Base-by-base conservation (phyloP, 331 rosid species). In the Spiraea crenata region DNA sequence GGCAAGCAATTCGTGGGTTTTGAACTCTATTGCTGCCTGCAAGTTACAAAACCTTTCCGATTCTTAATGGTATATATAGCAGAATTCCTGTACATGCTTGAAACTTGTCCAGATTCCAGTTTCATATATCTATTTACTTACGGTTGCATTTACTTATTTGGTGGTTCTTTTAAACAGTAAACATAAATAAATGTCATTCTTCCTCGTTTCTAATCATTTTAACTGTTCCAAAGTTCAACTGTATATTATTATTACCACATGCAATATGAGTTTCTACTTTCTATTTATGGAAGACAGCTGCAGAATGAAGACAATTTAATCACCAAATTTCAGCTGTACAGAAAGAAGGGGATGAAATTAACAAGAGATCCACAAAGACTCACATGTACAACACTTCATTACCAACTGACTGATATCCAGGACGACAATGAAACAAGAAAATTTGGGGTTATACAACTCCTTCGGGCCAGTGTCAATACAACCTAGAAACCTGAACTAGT, bases 1-100 rank as follows among this genome's bases (percentile, higher is more conserved):
- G 37, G 97, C 82, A 31, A 89, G 86, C 79, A 91, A 91, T 71
- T 83, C 88, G 41, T 91, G 99, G 92, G 76, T 95, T 77, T 81
- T 91, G 76, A 81, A 91, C 81, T 95, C 96, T 59, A 85, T 95
- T 77, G 96, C 96, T n/a, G 96, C 88, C 80, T 84, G 91, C 87
- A 87, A 85, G 71, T 75, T 86, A 60, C 92, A 84, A 69, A 60
- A 52, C 73, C 88, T 85, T 70, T 64, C 75, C 62, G 72, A 79
- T 70, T 64, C 75, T 65, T 71, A 79, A 65, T 88, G 71, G 70
- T 57, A 41, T 19, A 25, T 65, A 50, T 40, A 48, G 57, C 69
- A 67, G 19, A 69, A 62, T 58, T 55, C 16, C 14, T 76, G 78
- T 67, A 63, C 67, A 68, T 52, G 70, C 77, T 69, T 54, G 40